Evolutionary conservation across 768 basidiomycete genomes (phyloP), one percentile per base, ranked within the genome.

Genomic region (Neoboletus magnificus): DNA sequence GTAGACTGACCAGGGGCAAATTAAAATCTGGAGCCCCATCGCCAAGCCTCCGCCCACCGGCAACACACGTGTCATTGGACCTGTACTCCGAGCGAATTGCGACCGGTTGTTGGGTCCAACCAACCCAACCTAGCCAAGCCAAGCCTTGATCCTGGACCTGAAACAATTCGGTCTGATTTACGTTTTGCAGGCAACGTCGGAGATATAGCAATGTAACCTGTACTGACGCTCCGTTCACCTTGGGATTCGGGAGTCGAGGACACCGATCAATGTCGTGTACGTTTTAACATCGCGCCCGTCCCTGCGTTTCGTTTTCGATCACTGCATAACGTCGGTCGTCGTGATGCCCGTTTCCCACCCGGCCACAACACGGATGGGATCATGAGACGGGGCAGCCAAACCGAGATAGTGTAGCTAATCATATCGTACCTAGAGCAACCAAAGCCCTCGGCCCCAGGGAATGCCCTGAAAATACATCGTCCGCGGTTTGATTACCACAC

Each of bases 401-500:
- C 40, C 23, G 13, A 47, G 35, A 51, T 27, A n/a, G 29, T 16
- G 43, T 47, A 56, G 37, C 51, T 45, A 58, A 63, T 57, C 58
- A 52, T 51, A 55, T 58, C 56, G 45, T 57, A 56, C 62, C 56
- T 27, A 23, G 16, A 47, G 18, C 43, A 22, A 41, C 33, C 0
- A 45, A 62, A 58, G 15, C 58, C 67, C 67, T 68, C 68, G 67
- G 67, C 56, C 61, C 68, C 67, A 70, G 27, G 67, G 67, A 59
- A 48, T 35, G 33, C 15, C 16, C 25, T 37, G 35, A 44, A 54
- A 42, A 54, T 41, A 27, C 48, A n/a, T 42, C 55, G 54, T 50
- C 67, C 59, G 63, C 49, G 55, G 59, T 58, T 9, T 40, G 54
- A 47, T 61, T 58, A 36, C 67, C 68, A 67, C 67, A 18, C 55